Conservation (phyloP, 345 rosid species). For the Lepidium didymum region DNA sequence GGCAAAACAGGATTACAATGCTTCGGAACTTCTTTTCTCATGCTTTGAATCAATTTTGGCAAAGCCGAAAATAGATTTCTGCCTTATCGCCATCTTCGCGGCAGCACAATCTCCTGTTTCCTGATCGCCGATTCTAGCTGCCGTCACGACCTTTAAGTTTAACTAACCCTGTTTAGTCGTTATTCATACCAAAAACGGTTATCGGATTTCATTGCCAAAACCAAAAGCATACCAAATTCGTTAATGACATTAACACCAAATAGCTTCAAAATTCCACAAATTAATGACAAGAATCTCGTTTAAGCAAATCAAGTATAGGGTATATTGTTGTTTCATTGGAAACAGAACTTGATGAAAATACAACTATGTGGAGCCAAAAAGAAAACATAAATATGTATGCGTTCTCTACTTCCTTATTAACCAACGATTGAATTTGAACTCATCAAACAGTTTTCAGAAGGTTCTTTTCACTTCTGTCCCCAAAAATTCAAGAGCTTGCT, state of each 20-base stretch:
- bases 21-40: slow-evolving; percentile 29
- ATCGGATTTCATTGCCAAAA: not conserved
- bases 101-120: not conserved
- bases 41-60: slow-evolving; percentile 35
- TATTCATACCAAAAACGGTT: not conserved
- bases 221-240: not conserved
- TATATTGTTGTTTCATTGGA: not conserved
- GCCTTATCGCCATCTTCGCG: slow-evolving; percentile 46
- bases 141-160: not conserved
- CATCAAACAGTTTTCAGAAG: not conserved
- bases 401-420: slow-evolving; percentile 17
- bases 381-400: not conserved
- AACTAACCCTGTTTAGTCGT: not conserved
- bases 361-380: not conserved
- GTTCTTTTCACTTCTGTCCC: not conserved
- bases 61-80: slow-evolving; percentile 37
- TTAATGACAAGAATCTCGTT: not conserved
- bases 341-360: not conserved
- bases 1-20: slow-evolving; percentile 36
- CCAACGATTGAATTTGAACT: not conserved
- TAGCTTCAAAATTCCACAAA: not conserved
- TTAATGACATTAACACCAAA: not conserved
- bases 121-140: not conserved
- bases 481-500: slow-evolving; percentile 8
- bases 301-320: not conserved